Base-by-base conservation (phyloP, 345 rosid species). In the Arabidopsis thaliana region DNA sequence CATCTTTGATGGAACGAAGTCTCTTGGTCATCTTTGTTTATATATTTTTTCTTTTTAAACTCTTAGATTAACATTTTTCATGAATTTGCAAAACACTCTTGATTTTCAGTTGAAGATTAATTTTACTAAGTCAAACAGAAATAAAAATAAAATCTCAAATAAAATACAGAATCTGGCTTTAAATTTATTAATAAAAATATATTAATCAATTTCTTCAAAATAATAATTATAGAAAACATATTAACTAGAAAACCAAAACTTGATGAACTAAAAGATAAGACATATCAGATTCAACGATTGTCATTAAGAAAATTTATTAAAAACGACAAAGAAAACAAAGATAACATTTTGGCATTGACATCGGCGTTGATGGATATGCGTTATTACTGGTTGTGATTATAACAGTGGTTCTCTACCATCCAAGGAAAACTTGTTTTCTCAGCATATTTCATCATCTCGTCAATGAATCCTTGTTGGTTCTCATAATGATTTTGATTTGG, bases 341-440 rank as follows among this genome's bases (percentile, higher is more conserved):
- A 48, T 49, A 71, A 37, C 32, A 59, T 40, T 32, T 3, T 22
- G 20, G 14, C 4, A 67, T 7, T 66, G 8, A 4, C 7, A 7
- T 33, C 20, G n/a, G 14, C 5, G 6, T 32, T 59, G 1, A 67
- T 23, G 40, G 41, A 56, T 3, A 11, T 61, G 42, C 44, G 52
- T 12, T 49, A 60, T 20, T 48, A 11, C 30, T 24, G 2, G 12
- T 71, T 8, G 3, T 46, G 16, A 9, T 65, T 40, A 4, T 28
- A 2, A 28, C 4, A 28, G 32, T 28, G 2, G 32, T 28, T 28
- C 10, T 49, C 40, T 4, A 61, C 52, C 53, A 62, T 72, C 77
- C 77, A 72, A 52, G 62, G 69, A 52, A 72, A 72, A 5, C 69
- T 33, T 33, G 63, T 72, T 63, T 63, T 1, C 69, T 72, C 77